These are phyloP conservation scores for Pseudogymnoascus sp. DNA, from an alignment of 2,329 filamentous ascomycete genomes.

Conservation along the genomic window DNA sequence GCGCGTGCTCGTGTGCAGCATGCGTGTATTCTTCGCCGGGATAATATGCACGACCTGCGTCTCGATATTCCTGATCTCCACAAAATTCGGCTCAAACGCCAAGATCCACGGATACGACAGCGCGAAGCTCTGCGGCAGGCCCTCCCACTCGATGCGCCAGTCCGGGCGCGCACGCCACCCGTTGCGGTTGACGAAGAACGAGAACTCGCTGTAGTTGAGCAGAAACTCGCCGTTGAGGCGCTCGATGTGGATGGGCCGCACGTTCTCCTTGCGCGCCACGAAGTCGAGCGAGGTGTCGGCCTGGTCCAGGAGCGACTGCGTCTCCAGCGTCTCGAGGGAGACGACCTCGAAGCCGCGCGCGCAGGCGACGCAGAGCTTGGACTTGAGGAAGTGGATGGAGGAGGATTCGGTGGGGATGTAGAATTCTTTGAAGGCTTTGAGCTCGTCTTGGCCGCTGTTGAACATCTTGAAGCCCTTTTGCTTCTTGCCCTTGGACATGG, in stretches of 20 bases:
- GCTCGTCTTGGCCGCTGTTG: constrained; percentile 81
- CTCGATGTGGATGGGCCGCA: constrained; percentile 94
- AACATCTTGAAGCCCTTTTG: constrained; percentile 97
- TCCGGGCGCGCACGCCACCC: constrained; percentile 93
- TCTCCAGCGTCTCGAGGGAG: constrained; percentile 92
- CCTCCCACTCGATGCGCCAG: constrained; percentile 98
- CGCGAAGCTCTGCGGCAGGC: constrained; percentile 82
- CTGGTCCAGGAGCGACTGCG: constrained; percentile 91
- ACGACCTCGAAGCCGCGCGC: constrained; percentile 95
- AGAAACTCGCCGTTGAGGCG: constrained; percentile 94
- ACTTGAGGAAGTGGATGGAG: constrained; percentile 94
- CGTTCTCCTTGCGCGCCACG: constrained; percentile 84
- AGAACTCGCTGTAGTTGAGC: constrained; percentile 97
- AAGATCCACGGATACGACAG: constrained; percentile 95
- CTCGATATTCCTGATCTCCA: constrained; percentile 93
- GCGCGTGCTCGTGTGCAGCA: constrained; percentile 93
- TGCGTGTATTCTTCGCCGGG: constrained; percentile 91
- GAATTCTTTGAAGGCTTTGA: constrained; percentile 97
- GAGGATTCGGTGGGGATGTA: constrained; percentile 98
- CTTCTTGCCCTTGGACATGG: constrained; percentile 87
- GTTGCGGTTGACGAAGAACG: constrained; percentile 94
- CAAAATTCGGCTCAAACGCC: constrained; percentile 94
- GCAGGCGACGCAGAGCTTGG: constrained; percentile 92
- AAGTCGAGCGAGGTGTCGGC: constrained; percentile 97
- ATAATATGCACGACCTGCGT: constrained; percentile 92